Base-by-base conservation (phyloP, 2,329 filamentous ascomycete genomes). In the Curvularia sp. region DNA sequence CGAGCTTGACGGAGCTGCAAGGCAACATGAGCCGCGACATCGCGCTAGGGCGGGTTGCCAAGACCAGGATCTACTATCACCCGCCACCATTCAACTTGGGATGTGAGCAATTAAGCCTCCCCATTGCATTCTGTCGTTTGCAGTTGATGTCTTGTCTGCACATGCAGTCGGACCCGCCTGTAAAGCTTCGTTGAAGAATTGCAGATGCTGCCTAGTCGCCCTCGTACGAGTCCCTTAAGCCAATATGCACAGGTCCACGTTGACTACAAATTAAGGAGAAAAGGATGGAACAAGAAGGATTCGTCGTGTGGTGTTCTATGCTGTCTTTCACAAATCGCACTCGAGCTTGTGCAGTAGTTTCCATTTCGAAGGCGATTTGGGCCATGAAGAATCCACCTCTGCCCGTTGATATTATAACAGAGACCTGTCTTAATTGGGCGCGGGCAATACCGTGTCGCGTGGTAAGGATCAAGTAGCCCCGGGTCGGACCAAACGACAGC, bases 21-120 rank as follows among this genome's bases (percentile, higher is more conserved):
- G 69, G 69, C 69, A 70, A 62, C 69, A 66, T 65, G 67, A 55
- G 59, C 66, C 67, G 62, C 67, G 66, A 60, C 34, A 52, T 34
- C 41, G 55, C 53, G 67, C 58, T 55, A 56, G 59, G 53, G 63
- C 59, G 63, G 41, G 27, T 36, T 62, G 64, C 63, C 67, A 70
- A 67, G 64, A 62, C 63, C 51, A 52, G 21, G n/a, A 57, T 15
- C 43, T 53, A 21, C 21, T 23, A 5, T 36, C 23, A n/a, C 23
- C 41, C 41, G 27, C n/a, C 41, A 43, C 13, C 36, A 39, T 5
- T 48, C 25, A 18, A 43, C 23, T 53, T 23, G 39, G 4, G 9
- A 32, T 30, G 21, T 21, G n/a, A 18, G 43, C 9, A 32, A 30
- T 32, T 47, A 10, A 32, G 43, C 28, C 25, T 32, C 41, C 12